Conservation (phyloP, 2,329 filamentous ascomycete species). For the Fusarium sp. region DNA sequence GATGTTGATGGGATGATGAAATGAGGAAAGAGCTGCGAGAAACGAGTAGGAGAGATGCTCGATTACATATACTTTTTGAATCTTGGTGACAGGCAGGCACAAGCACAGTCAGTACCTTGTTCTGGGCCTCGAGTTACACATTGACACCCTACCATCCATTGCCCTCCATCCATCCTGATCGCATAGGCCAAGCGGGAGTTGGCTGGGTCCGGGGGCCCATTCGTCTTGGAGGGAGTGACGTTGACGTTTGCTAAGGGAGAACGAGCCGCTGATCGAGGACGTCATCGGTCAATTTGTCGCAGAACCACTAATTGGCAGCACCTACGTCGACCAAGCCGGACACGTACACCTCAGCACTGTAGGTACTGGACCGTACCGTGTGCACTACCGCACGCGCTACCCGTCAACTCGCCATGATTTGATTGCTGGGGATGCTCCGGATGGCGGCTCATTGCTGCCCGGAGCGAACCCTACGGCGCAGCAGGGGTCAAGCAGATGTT, state of each 20-base stretch:
- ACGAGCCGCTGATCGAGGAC: conserved; percentile 43
- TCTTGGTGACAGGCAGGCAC: conserved; percentile 30
- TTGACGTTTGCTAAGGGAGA: conserved; percentile 49
- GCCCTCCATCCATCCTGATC: conserved; percentile 1
- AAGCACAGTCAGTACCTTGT: conserved; percentile 3
- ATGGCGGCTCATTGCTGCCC: conserved; percentile 14
- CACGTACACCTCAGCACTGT: not conserved
- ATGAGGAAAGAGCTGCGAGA: not conserved
- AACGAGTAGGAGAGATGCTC: conserved; percentile 18
- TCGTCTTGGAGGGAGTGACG: conserved; percentile 44
- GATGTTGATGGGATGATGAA: conserved; percentile 25
- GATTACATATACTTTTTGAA: conserved; percentile 42
- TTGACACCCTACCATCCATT: not conserved
- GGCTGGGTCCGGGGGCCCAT: conserved; percentile 35
- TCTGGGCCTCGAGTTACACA: conserved; percentile 5
- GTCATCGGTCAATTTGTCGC: conserved; percentile 45
- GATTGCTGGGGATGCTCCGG: conserved; percentile 2
- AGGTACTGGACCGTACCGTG: not conserved
- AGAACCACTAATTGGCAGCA: conserved; percentile 6
- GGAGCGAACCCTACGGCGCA: conserved; percentile 32
- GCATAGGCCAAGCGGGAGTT: conserved; percentile 13
- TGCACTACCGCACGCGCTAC: conserved; percentile 5
- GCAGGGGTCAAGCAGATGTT: conserved; percentile 26
- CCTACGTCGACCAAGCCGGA: conserved; percentile 16
- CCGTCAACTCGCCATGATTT: not conserved